Evolutionary conservation across 768 basidiomycete genomes (phyloP).

Genomic region (Rhizopogon vesiculosus): DNA sequence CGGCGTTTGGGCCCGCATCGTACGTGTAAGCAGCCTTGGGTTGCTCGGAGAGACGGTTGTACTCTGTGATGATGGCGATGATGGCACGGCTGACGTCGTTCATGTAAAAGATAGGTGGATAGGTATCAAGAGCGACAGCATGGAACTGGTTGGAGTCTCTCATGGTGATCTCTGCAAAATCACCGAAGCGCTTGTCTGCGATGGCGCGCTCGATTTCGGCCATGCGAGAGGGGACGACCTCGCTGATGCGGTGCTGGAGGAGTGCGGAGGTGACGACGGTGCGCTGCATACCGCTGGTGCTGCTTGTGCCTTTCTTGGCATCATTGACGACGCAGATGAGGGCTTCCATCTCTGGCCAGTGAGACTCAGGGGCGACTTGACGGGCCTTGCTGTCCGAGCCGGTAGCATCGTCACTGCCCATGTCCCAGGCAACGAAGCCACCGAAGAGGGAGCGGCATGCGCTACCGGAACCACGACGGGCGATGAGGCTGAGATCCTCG

Average conservation of each 20-base stretch:
- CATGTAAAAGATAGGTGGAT: conserved; percentile 98
- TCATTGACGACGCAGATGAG: conserved; percentile 96
- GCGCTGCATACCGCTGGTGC: conserved; percentile 95
- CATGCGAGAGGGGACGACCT: conserved; percentile 90
- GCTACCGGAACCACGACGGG: conserved; percentile 96
- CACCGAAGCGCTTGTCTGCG: conserved; percentile 70
- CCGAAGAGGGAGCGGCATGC: conserved; percentile 97
- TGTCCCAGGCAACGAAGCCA: conserved; percentile 94
- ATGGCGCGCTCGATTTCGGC: conserved; percentile 77
- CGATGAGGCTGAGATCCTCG: conserved; percentile 85
- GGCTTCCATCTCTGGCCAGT: conserved; percentile 97
- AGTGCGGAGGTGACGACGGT: conserved; percentile 90
- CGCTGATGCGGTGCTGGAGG: conserved; percentile 81
- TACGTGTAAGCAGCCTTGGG: conserved; percentile 95
- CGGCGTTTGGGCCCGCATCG: conserved; percentile 98
- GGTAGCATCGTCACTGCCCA: conserved; percentile 54
- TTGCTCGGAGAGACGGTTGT: conserved; percentile 76
- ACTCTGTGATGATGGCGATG: conserved; percentile 85
- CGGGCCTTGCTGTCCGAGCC: conserved; percentile 88
- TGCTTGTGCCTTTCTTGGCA: conserved; percentile 93
- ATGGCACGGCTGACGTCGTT: conserved; percentile 96
- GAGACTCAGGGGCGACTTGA: conserved; percentile 74
- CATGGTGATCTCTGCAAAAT: conserved; percentile 93
- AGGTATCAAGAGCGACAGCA: conserved; percentile 93
- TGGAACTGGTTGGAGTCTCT: conserved; percentile 98